phyloP scores from a whole-genome alignment of 306 rosid genomes.

The Trifolium dubium region DNA sequence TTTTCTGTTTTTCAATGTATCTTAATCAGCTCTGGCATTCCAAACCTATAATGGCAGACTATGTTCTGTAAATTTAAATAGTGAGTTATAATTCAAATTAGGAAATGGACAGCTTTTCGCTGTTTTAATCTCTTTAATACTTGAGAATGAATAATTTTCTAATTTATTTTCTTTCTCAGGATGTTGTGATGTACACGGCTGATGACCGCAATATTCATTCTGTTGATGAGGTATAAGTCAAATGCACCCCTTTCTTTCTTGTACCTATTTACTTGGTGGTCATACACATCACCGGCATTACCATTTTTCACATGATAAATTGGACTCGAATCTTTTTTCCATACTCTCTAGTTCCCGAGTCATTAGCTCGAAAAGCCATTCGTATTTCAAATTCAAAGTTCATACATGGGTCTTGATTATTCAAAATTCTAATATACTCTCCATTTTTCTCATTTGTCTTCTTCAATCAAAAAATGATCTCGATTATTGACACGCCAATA shows the following conservation, averaged over 20 bases:
- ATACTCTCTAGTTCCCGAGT: background rate
- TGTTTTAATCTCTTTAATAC: slow-evolving; percentile 25
- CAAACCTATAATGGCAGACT: background rate
- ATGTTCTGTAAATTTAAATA: slow-evolving; percentile 6
- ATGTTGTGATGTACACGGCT: slow-evolving; percentile 84
- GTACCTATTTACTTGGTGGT: slow-evolving; percentile 24
- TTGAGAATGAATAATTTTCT: slow-evolving; percentile 2
- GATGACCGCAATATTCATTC: slow-evolving; percentile 76
- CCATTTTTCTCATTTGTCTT: background rate
- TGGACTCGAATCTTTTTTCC: background rate
- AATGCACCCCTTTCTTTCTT: slow-evolving; percentile 13
- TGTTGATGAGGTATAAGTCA: slow-evolving; percentile 79
- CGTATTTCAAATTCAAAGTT: background rate
- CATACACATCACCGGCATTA: background rate
- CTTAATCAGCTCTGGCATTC: slow-evolving; percentile 12
- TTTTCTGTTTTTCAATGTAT: background rate
- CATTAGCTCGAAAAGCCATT: background rate
- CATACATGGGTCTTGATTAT: slow-evolving; percentile 3
- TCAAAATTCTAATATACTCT: slow-evolving; percentile 20
- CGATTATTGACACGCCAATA: background rate
- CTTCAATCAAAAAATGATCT: background rate
- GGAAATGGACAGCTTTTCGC: background rate
- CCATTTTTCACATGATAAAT: background rate
- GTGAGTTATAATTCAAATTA: slow-evolving; percentile 16
- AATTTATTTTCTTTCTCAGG: slow-evolving; percentile 54